Conservation (phyloP, 2,329 filamentous ascomycete genomes). For the Aspergillus aculeatus region DNA sequence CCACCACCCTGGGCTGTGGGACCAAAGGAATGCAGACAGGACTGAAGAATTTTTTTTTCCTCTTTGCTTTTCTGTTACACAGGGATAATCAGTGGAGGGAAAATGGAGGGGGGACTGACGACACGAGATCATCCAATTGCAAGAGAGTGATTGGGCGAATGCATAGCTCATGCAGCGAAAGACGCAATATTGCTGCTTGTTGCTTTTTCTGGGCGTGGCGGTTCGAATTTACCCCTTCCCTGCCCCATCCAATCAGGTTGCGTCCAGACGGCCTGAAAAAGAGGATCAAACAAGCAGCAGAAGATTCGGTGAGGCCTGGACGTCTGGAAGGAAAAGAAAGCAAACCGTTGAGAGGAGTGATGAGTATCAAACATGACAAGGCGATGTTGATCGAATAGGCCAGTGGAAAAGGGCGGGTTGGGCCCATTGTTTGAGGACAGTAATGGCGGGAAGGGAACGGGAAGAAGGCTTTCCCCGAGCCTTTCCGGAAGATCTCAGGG, state of each 20-base stretch:
- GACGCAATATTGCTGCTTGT: not conserved
- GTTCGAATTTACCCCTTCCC: not conserved
- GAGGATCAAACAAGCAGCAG: not conserved
- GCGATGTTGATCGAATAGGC: too few species aligned
- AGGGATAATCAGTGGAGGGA: not conserved
- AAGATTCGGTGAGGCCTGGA: not conserved
- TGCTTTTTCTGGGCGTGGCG: not conserved
- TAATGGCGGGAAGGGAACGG: too few species aligned
- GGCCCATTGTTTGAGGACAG: too few species aligned
- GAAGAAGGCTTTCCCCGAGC: too few species aligned
- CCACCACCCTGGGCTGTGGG: not conserved
- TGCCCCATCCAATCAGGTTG: not conserved
- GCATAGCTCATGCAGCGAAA: not conserved
- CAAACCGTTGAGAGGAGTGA: not conserved
- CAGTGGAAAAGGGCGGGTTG: too few species aligned
- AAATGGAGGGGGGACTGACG: not conserved
- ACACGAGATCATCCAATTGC: not conserved
- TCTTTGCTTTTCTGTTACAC: not conserved
- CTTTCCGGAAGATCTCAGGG: too few species aligned
- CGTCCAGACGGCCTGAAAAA: not conserved
- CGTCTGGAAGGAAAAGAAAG: not conserved
- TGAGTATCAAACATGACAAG: not conserved
- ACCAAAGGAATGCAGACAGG: not conserved
- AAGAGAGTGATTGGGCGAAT: not conserved
- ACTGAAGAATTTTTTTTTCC: not conserved